A percentile compares a stretch with the other conserved stretches of the same genome.
These are phyloP conservation scores for Raddia distichophylla DNA, from an alignment of 176 grass and related monocot species.

Conservation along the genomic window DNA sequence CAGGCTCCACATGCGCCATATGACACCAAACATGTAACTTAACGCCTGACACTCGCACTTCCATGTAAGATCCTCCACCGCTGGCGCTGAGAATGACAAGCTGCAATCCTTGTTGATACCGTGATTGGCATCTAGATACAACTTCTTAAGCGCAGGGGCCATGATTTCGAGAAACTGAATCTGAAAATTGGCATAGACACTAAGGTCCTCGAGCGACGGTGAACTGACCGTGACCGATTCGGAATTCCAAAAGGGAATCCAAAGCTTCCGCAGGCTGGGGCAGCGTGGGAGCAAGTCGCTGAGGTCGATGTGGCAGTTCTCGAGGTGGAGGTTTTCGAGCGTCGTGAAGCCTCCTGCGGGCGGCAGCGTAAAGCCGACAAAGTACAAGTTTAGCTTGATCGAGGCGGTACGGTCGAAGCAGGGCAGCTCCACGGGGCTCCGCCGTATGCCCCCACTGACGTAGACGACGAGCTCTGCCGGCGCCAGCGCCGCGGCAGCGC, in stretches of 20 bases:
- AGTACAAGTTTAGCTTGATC: background rate
- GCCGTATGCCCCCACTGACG: background rate
- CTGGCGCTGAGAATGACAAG: background rate
- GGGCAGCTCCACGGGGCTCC: background rate
- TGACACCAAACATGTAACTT: conserved; percentile 4
- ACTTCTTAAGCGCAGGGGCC: background rate
- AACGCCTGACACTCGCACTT: background rate
- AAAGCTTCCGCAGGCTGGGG: background rate
- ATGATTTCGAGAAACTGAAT: background rate
- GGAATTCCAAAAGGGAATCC: background rate
- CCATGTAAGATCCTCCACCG: conserved; percentile 22
- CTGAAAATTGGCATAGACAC: background rate
- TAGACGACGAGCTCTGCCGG: background rate
- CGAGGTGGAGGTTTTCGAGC: background rate
- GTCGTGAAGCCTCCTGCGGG: background rate
- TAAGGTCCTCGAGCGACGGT: background rate
- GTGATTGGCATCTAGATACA: background rate
- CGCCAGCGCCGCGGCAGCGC: background rate
- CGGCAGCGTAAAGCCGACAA: background rate
- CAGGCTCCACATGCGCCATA: conserved; percentile 16
- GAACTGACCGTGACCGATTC: background rate
- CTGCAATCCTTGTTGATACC: background rate
- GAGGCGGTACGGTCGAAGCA: background rate
- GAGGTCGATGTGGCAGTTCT: background rate
- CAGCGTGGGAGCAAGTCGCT: background rate